Evolutionary conservation across 192 early-diverging fungal species (phyloP), one percentile per base, ranked within the genome.

Genomic region (Umbelopsis sp.): DNA sequence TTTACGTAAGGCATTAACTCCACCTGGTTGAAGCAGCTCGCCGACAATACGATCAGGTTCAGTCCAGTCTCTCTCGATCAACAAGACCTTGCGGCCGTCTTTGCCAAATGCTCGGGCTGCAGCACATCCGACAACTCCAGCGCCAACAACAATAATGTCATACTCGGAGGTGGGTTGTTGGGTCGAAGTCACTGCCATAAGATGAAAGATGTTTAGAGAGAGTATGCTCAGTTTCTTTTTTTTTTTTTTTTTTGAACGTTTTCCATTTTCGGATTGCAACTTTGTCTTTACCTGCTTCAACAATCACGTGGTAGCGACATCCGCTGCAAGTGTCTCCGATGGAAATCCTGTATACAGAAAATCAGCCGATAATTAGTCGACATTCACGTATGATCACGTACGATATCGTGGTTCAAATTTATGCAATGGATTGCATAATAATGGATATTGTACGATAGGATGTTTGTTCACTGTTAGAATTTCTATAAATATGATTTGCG

Each of bases 21-120:
- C 97, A 10, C 95, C 91, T 16, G 97, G 97, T 79, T 99, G 97
- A 78, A 99, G 83, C 35, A 98, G 81, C 78, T 99, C 97, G 33
- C 97, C 97, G 22, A 99, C 97, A 70, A 99, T 98, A 49, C 97
- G 92, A 81, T 99, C 95, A 2, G 97, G 97, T 76, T 98, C 93
- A 69, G 55, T 84, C 87, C 95, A 88, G 77, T 94, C 96, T 70
- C 96, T 85, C 74, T 99, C 97, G 68, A 91, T 68, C 12, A 90
- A 69, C 13, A 93, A 74, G 3, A 95, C 89, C n/a, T 84, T 85
- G 61, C 92, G 88, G 22, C 89, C 89, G 66, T 92, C 85, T 37
- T 70, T 74, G 7, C 89, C 94, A 64, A 99, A 89, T 8, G 90
- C 83, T 48, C 81, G 81, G 2, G 97, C 97, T 30, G 92, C 86